Conservation (phyloP, 352 stramenopile species). For the Salisapilia sapeloensis region DNA sequence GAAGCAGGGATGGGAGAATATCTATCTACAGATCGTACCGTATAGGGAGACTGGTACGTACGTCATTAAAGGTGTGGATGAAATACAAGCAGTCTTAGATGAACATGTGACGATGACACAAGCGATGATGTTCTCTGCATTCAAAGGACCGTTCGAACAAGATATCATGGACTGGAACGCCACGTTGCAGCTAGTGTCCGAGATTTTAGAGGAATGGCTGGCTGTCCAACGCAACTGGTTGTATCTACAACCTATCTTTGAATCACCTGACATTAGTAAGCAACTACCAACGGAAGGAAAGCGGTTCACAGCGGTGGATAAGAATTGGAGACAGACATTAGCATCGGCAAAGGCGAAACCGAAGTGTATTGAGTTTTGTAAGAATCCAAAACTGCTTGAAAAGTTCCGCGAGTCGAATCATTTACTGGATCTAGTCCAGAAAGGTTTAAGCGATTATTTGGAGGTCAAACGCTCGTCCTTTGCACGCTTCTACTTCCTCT, state of each 20-base stretch:
- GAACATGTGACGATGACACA: constrained; percentile 94
- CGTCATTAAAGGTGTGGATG: constrained; percentile 89
- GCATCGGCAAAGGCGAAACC: constrained; percentile 74
- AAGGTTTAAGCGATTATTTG: constrained; percentile 83
- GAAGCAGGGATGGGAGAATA: constrained; percentile 80
- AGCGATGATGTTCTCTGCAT: constrained; percentile 92
- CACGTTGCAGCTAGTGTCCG: constrained; percentile 82
- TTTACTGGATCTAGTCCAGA: constrained; percentile 87
- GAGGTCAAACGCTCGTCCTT: constrained; percentile 87
- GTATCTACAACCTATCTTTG: constrained; percentile 93
- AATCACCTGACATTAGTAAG: constrained; percentile 93
- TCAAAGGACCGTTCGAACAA: constrained; percentile 91
- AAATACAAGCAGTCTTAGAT: constrained; percentile 88
- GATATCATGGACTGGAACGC: constrained; percentile 87
- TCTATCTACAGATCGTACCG: constrained; percentile 79
- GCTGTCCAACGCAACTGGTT: constrained; percentile 91
- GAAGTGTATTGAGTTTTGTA: constrained; percentile 87
- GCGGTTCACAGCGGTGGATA: constrained; percentile 89
- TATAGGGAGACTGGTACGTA: constrained; percentile 90
- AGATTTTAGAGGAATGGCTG: constrained; percentile 91
- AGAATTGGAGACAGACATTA: constrained; percentile 90
- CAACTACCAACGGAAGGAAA: constrained; percentile 90
- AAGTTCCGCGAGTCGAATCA: constrained; percentile 89
- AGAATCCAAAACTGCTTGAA: constrained; percentile 83
- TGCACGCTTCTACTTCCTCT: constrained; percentile 88